These are phyloP conservation scores for Urostyla sp. DNA, from an alignment of 73 alveolate genomes.

Conservation along the genomic window DNA sequence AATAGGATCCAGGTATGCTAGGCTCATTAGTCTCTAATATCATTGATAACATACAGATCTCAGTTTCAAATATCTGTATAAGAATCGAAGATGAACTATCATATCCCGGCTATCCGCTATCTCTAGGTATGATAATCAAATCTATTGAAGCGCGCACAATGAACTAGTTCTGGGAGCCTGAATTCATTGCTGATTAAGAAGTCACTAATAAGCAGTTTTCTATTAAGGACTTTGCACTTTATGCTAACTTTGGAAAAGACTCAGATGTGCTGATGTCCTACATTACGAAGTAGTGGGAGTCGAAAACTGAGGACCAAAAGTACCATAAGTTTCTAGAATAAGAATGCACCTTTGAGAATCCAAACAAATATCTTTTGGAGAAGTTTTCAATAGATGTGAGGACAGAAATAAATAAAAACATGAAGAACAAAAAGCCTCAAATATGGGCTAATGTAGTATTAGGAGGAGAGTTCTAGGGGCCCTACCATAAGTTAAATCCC, in stretches of 20 bases:
- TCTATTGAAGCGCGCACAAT: constrained; percentile 55
- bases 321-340: constrained; percentile 9
- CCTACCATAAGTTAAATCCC: constrained; percentile 4
- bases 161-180: constrained; percentile 60
- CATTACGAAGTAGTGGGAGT: constrained; percentile 17
- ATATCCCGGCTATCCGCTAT: constrained; percentile 50
- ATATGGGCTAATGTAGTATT: constrained; percentile 1
- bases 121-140: constrained; percentile 51
- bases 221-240: constrained; percentile 28
- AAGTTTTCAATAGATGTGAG: constrained; percentile 20
- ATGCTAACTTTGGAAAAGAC: constrained; percentile 42
- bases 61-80: constrained; percentile 52
- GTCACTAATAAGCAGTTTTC: constrained; percentile 47
- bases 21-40: constrained; percentile 57
- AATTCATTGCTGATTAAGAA: constrained; percentile 51
- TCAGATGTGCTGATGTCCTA: constrained; percentile 11
- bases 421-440: constrained; percentile 27
- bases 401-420: constrained; percentile 36
- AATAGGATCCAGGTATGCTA: constrained; percentile 65
- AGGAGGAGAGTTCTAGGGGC: constrained; percentile 42
- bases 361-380: constrained; percentile 40
- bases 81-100: constrained; percentile 68
- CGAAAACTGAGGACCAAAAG: constrained; percentile 7
- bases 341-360: constrained; percentile 40
- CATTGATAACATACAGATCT: constrained; percentile 59